Evolutionary conservation across 2,329 filamentous ascomycete species (phyloP).

Genomic region (Aspergillus hortae): DNA sequence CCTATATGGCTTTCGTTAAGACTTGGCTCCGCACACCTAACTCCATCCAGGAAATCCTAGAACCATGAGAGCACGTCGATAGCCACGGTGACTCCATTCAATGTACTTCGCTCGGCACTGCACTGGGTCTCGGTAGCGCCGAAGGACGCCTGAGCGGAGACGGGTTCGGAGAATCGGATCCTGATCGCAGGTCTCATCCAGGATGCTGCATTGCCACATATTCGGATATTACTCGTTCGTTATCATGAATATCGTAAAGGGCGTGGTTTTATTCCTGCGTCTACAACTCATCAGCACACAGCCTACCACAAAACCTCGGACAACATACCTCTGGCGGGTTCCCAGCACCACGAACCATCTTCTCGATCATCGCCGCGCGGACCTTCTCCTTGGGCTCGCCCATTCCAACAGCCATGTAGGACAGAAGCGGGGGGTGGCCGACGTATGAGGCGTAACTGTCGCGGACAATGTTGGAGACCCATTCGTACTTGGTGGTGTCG

Average conservation of each 20-base stretch:
- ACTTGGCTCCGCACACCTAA: too few species aligned
- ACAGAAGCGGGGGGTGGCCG: constrained; percentile 81
- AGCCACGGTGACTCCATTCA: too few species aligned
- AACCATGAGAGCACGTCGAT: too few species aligned
- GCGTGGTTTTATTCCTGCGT: not conserved
- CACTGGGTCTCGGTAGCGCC: too few species aligned
- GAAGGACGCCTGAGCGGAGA: too few species aligned
- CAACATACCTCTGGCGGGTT: constrained; percentile 58
- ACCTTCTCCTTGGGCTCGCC: constrained; percentile 81
- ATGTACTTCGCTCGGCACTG: too few species aligned
- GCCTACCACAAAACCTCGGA: not conserved
- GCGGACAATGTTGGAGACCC: constrained; percentile 91
- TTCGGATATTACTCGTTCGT: too few species aligned
- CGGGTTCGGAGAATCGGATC: too few species aligned
- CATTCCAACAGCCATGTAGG: constrained; percentile 85
- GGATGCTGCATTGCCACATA: too few species aligned
- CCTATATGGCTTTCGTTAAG: not conserved
- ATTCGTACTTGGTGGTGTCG: constrained; percentile 96
- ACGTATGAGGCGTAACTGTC: constrained; percentile 87
- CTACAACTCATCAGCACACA: not conserved
- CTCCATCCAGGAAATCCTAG: too few species aligned
- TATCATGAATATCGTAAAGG: not conserved
- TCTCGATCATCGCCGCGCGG: constrained; percentile 73
- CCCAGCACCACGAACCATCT: constrained; percentile 64
- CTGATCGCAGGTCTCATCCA: too few species aligned